Evolutionary conservation across 129 eudicot genomes (phyloP).

Genomic region (Saussurea involucrata): DNA sequence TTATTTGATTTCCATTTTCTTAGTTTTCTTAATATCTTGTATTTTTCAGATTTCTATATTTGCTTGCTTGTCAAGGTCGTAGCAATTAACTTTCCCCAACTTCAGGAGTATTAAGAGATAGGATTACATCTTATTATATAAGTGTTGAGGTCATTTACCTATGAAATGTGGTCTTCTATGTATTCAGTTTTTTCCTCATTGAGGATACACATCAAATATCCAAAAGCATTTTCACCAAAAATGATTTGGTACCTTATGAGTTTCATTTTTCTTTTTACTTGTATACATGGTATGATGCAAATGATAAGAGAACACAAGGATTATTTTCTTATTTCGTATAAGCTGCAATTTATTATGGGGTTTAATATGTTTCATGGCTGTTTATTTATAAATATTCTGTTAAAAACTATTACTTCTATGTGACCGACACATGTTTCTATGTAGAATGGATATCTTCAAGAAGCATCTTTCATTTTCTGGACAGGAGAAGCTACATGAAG

Average conservation of each 20-base stretch:
- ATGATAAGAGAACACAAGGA: background rate
- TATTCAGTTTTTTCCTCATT: background rate
- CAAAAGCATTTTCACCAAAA: background rate
- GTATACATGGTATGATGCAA: constrained; percentile 4
- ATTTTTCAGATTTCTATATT: background rate
- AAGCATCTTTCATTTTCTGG: constrained; percentile 51
- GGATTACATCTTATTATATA: background rate
- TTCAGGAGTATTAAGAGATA: background rate
- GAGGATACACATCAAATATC: background rate
- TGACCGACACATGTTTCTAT: constrained; percentile 8
- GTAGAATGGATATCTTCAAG: constrained; percentile 58
- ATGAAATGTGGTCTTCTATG: background rate
- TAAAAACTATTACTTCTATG: background rate
- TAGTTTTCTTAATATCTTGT: background rate
- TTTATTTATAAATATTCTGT: background rate
- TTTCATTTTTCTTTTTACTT: background rate
- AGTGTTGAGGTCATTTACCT: background rate
- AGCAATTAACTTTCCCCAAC: background rate
- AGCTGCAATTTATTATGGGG: background rate
- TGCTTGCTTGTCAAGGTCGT: background rate
- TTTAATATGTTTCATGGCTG: background rate
- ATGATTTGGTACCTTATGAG: background rate
- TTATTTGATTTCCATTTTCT: background rate
- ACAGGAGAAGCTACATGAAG: constrained; percentile 47
- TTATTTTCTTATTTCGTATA: background rate